A percentile compares a stretch with the other conserved stretches of the same genome.
Evolutionary conservation across 129 eudicot genomes (phyloP).

Genomic region (Helianthus annuus): DNA sequence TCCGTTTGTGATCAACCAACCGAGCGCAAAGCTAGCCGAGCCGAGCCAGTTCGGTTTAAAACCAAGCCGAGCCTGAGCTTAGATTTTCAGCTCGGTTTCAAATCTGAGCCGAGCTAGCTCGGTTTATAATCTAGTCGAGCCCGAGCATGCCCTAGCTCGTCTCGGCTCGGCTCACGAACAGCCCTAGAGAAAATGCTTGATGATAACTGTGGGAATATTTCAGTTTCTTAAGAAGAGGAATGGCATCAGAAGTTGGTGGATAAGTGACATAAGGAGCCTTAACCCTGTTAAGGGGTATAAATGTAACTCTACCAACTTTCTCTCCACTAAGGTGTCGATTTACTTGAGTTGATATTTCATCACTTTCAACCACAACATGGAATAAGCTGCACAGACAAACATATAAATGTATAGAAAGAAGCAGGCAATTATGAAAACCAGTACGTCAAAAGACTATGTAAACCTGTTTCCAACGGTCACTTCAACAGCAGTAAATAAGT

Average conservation of each 20-base stretch:
- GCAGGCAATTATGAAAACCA: too few relatives aligned
- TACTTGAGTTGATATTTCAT: constrained; percentile 84
- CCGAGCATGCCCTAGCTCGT: too few relatives aligned
- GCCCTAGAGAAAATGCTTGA: constrained; percentile 83
- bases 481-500: constrained; percentile 96
- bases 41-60: too few relatives aligned
- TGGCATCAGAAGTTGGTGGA: constrained; percentile 79
- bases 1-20: too few relatives aligned
- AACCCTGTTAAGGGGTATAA: constrained; percentile 95
- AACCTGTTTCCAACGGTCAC: constrained; percentile 98
- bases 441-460: too few relatives aligned
- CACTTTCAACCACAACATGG: constrained; percentile 91
- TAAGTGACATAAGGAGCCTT: constrained; percentile 72
- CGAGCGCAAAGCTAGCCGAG: too few relatives aligned
- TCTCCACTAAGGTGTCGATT: constrained; percentile 81
- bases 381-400: constrained; percentile 65
- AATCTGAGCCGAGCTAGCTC: too few relatives aligned
- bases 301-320: constrained; percentile 95
- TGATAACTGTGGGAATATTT: constrained; percentile 47
- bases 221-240: constrained; percentile 77
- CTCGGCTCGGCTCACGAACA: too few relatives aligned
- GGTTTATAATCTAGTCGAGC: too few relatives aligned
- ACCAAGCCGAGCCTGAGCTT: too few relatives aligned
- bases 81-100: too few relatives aligned
- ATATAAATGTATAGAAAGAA: not conserved